A percentile compares a stretch with the other conserved stretches of the same genome.
Conservation (phyloP, 495 filamentous ascomycete genomes). For the Lepraria neglecta region DNA sequence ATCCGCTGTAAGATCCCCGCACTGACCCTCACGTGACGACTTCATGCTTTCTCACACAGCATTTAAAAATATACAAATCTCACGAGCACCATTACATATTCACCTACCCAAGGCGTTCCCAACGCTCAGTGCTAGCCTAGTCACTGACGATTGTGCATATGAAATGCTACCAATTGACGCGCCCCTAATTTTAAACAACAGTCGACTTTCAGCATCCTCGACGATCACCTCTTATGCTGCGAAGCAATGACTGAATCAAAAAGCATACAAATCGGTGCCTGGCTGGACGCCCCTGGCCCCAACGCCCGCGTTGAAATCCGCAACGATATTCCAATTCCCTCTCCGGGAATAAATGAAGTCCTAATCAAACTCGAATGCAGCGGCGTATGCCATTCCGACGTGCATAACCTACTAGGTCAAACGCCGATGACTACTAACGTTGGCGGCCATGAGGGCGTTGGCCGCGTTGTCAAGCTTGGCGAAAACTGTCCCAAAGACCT, state of each 20-base stretch:
- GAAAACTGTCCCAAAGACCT: slow-evolving; percentile 22
- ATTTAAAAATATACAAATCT: background rate
- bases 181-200: too few species aligned
- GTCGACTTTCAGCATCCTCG: too few species aligned
- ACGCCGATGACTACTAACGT: slow-evolving; percentile 45
- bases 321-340: slow-evolving; percentile 33
- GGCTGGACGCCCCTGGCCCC: slow-evolving; percentile 18
- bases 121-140: slow-evolving; percentile 23
- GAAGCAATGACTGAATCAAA: background rate
- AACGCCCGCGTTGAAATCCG: slow-evolving; percentile 32
- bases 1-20: background rate
- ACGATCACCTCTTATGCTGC: too few species aligned
- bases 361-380: slow-evolving; percentile 41
- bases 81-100: slow-evolving; percentile 7
- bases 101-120: slow-evolving; percentile 19
- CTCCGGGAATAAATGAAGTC: slow-evolving; percentile 34
- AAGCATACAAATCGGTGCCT: background rate
- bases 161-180: slow-evolving; percentile 44
- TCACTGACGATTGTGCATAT: slow-evolving; percentile 40
- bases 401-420: slow-evolving; percentile 41
- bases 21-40: too few species aligned
- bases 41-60: too few species aligned
- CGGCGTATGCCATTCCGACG: slow-evolving; percentile 42
- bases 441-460: slow-evolving; percentile 42
- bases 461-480: slow-evolving; percentile 37